Conservation (phyloP, 345 rosid species). For the Gossypium raimondii region DNA sequence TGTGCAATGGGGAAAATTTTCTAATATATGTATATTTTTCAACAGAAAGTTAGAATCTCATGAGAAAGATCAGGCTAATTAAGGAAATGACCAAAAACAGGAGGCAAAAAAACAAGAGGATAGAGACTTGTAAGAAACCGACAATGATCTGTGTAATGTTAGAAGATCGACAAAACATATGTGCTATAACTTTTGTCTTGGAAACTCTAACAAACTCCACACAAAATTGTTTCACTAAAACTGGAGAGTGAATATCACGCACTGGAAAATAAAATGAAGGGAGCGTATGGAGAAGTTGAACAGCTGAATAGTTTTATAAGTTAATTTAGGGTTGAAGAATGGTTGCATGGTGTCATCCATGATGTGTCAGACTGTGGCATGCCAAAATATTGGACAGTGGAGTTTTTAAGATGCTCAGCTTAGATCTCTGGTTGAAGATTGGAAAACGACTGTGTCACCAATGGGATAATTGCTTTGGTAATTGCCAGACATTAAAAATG, state of each 20-base stretch:
- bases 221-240: not conserved
- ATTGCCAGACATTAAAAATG: not conserved
- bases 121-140: not conserved
- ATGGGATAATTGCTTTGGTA: not conserved
- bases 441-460: slow-evolving; percentile 18
- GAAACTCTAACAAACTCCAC: not conserved
- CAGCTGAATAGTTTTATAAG: not conserved
- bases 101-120: not conserved
- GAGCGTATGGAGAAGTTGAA: not conserved
- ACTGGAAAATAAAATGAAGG: not conserved
- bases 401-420: not conserved
- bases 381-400: slow-evolving; percentile 13
- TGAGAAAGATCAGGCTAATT: not conserved
- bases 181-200: not conserved
- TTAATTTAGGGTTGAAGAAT: not conserved
- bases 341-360: not conserved
- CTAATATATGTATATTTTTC: not conserved
- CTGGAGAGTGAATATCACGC: not conserved
- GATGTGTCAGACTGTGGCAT: slow-evolving; percentile 2
- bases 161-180: not conserved
- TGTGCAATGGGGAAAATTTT: not conserved
- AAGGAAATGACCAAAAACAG: not conserved
- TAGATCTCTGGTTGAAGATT: not conserved
- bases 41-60: not conserved
- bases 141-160: not conserved